Conservation (phyloP, 805 yeast species). For the Metschnikowia borealis region DNA sequence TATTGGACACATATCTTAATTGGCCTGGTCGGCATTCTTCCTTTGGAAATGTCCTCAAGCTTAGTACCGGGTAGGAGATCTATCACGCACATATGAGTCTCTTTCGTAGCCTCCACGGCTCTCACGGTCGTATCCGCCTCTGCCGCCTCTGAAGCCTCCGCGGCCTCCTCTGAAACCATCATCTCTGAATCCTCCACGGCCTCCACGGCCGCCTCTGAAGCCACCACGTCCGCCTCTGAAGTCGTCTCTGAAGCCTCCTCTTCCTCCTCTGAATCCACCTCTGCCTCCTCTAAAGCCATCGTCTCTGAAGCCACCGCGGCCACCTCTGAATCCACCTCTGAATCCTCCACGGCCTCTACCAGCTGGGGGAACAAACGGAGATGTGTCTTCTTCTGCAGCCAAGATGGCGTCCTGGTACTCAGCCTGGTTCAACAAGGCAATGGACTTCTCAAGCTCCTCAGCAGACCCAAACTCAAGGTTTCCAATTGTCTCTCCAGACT, state of each 20-base stretch:
- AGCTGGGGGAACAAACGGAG: conserved; percentile 53
- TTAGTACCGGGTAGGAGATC: conserved; percentile 74
- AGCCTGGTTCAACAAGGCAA: conserved; percentile 66
- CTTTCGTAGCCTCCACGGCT: conserved; percentile 44
- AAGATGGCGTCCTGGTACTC: conserved; percentile 68
- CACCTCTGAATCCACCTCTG: conserved; percentile 40
- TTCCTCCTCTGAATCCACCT: conserved; percentile 45
- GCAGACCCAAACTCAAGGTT: conserved; percentile 56
- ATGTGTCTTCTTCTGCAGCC: conserved; percentile 73
- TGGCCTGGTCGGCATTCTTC: conserved; percentile 1
- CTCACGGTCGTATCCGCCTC: conserved; percentile 46
- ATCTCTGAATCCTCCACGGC: conserved; percentile 11
- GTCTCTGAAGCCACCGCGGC: conserved; percentile 38
- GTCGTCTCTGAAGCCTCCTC: conserved; percentile 39
- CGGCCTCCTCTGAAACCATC: conserved; percentile 36
- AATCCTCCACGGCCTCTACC: conserved; percentile 40
- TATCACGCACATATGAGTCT: conserved; percentile 45
- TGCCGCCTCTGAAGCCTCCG: conserved; percentile 37
- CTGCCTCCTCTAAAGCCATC: conserved; percentile 23
- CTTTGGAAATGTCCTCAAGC: conserved; percentile 2
- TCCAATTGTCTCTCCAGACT: conserved; percentile 44
- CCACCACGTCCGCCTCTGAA: conserved; percentile 27
- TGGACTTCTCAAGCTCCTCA: conserved; percentile 72
- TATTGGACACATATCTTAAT: conserved; percentile 4
- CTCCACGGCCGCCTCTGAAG: conserved; percentile 32